Evolutionary conservation across 345 rosid genomes (phyloP), one percentile per base, ranked within the genome.

Genomic region (Triadica sebifera): DNA sequence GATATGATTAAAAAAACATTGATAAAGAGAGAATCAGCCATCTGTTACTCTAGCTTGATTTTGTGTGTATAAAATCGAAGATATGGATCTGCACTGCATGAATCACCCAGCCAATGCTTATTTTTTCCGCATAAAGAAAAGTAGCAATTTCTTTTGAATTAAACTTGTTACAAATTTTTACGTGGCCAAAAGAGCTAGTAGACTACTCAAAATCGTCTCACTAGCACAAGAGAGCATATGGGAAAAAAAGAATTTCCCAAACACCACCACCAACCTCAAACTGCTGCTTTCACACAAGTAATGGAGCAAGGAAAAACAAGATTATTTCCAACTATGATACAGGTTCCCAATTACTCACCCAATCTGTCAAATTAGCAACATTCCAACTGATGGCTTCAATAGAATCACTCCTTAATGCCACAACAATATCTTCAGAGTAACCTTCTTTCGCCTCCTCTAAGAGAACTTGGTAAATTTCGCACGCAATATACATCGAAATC

Each of bases 371-470:
- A 6, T 13, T 51, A 51, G 19, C 13, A 51, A 51, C 55, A 51
- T 12, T 51, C 55, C 55, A 66, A 25, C 80, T 75, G 22, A 90
- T 83, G 72, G 92, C 97, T 70, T 90, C 97, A 22, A 89, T 53
- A 0, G 88, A 82, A 77, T 94, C 72, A 41, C 93, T 92, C 76
- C 81, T 85, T 64, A 92, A 64, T 3, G 93, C 84, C 49, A 68
- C 58, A 60, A 94, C 91, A 59, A 83, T 87, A n/a, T 82, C 86
- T 53, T 85, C 91, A 6, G 75, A 29, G 59, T 94, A 94, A 79
- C 96, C 89, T 8, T 92, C 94, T 22, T 69, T 83, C 0, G 98
- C 97, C 85, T 94, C 98, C 80, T 94, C 96, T 46, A 92, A 83
- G 75, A 90, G 47, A n/a, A 90, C 84, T 85, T 85, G 91, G 52